phyloP scores from a whole-genome alignment of 176 grass and related monocot species.

The Aegilops tauschii region DNA sequence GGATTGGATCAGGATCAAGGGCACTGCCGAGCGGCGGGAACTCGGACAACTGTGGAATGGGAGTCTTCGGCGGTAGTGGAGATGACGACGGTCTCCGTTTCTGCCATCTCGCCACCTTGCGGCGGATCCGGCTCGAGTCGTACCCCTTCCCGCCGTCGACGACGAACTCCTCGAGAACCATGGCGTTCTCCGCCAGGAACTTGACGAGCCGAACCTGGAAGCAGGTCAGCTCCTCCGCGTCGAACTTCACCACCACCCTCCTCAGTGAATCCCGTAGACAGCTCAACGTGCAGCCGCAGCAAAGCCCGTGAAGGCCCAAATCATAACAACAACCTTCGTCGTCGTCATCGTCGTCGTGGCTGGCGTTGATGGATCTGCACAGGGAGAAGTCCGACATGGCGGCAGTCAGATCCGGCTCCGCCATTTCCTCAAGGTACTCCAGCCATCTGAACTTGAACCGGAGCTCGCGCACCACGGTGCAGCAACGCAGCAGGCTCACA shows the following conservation, averaged over 20 bases:
- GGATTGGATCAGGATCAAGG: background rate
- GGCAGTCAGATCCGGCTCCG: background rate
- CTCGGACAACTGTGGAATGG: background rate
- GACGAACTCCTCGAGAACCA: background rate
- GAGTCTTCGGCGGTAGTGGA: background rate
- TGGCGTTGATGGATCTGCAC: too few relatives aligned
- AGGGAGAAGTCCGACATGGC: background rate
- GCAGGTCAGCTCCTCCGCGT: background rate
- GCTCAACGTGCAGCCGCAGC: background rate
- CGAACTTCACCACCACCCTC: background rate
- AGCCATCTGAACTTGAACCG: background rate
- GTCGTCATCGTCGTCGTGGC: background rate
- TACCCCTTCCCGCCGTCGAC: background rate
- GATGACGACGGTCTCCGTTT: background rate
- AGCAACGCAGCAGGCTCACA: background rate
- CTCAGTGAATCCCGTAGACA: background rate
- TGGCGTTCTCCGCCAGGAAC: background rate
- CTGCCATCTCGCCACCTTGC: background rate
- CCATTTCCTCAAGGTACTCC: background rate
- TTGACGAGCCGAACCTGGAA: background rate
- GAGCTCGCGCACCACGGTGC: background rate
- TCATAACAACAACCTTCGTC: background rate
- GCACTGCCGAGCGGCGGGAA: background rate
- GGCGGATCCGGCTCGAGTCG: background rate
- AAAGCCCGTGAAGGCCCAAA: background rate